phyloP scores from a whole-genome alignment of 495 filamentous ascomycete genomes.

The Penicillium ochrochloron region DNA sequence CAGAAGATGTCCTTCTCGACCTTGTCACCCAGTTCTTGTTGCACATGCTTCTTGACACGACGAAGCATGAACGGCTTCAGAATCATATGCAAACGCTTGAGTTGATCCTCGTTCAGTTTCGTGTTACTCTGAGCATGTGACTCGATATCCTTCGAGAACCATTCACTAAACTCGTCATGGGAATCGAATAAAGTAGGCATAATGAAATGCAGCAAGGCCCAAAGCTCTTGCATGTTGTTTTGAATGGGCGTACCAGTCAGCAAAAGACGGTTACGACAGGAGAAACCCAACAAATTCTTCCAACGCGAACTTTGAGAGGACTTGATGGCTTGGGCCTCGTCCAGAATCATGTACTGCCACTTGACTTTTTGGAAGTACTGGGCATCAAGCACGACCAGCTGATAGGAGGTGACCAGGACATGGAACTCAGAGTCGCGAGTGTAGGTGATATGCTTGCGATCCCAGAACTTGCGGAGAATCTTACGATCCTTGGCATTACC shows the following conservation, averaged over 20 bases:
- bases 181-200: slow-evolving; percentile 99
- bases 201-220: slow-evolving; percentile 98
- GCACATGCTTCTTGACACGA: slow-evolving; percentile 98
- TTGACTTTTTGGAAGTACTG: slow-evolving; percentile 98
- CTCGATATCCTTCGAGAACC: slow-evolving; percentile 99
- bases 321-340: slow-evolving; percentile 99
- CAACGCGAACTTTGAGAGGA: slow-evolving; percentile 94
- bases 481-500: slow-evolving; percentile 93
- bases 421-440: slow-evolving; percentile 92
- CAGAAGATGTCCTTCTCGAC: slow-evolving; percentile 96
- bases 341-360: slow-evolving; percentile 99
- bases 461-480: slow-evolving; percentile 97
- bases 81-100: slow-evolving; percentile 97
- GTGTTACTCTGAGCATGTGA: slow-evolving; percentile 98
- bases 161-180: slow-evolving; percentile 98
- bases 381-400: slow-evolving; percentile 93
- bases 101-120: slow-evolving; percentile 96
- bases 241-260: slow-evolving; percentile 98
- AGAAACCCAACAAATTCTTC: slow-evolving; percentile 93
- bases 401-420: slow-evolving; percentile 95
- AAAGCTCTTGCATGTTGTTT: slow-evolving; percentile 99
- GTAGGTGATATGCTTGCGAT: slow-evolving; percentile 95
- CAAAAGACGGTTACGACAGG: slow-evolving; percentile 92
- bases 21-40: slow-evolving; percentile 98
- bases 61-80: slow-evolving; percentile 99